These are phyloP conservation scores for Microstegium vimineum DNA, from an alignment of 176 grass and related monocot species.

Conservation along the genomic window DNA sequence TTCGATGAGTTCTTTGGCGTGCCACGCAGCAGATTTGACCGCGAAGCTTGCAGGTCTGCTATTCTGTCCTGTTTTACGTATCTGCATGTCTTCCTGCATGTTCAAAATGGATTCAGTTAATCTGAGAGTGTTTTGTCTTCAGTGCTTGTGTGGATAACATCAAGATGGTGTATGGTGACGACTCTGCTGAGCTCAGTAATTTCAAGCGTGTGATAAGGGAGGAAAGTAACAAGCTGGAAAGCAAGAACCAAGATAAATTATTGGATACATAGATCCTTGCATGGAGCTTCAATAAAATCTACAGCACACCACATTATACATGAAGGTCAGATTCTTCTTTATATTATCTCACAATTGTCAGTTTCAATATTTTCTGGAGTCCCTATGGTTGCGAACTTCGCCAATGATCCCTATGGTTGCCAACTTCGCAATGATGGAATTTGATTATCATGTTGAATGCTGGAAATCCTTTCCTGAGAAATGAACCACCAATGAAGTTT, in stretches of 20 bases:
- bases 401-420: too few species aligned
- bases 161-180: conserved; percentile 68
- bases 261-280: conserved; percentile 31
- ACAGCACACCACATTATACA: neutral
- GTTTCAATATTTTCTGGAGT: neutral
- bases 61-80: neutral
- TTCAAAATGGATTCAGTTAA: neutral
- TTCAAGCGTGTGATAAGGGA: conserved; percentile 63
- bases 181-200: conserved; percentile 47
- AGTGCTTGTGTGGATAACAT: conserved; percentile 68
- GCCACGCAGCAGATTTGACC: conserved; percentile 47
- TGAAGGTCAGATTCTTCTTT: neutral
- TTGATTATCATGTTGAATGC: neutral
- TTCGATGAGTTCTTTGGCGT: conserved; percentile 62
- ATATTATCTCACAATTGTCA: neutral
- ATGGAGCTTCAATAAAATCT: neutral
- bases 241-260: conserved; percentile 19
- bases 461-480: neutral
- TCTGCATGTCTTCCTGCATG: neutral
- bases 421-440: neutral
- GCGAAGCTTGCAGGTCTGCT: conserved; percentile 70
- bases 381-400: neutral
- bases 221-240: conserved; percentile 33
- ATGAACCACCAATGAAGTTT: neutral
- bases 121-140: conserved; percentile 1